Evolutionary conservation across 2,329 filamentous ascomycete species (phyloP).

Genomic region (Aspergillus flavus): DNA sequence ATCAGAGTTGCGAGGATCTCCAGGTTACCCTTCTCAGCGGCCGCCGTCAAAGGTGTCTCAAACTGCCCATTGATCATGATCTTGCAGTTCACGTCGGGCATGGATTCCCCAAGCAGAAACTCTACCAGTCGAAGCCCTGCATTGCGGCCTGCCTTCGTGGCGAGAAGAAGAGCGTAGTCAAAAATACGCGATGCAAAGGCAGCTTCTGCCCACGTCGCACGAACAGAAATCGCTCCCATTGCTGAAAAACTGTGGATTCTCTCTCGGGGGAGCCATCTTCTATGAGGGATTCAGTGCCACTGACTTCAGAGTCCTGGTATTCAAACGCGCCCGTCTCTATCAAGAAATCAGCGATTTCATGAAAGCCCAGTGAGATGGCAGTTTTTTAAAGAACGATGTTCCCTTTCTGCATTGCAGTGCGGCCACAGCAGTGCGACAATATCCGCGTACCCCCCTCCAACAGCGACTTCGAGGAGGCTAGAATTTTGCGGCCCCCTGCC

Average conservation of each 20-base stretch:
- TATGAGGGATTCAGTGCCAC: background rate
- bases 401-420: background rate
- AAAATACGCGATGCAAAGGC: too few relatives aligned
- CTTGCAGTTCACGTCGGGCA: too few relatives aligned
- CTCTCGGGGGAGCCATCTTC: background rate
- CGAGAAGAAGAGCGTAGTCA: too few relatives aligned
- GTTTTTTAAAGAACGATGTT: background rate
- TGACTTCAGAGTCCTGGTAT: background rate
- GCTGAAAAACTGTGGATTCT: background rate
- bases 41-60: too few relatives aligned
- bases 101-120: too few relatives aligned
- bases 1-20: too few relatives aligned
- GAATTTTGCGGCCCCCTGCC: background rate
- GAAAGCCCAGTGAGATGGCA: slow-evolving; percentile 2
- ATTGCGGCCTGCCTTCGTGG: too few relatives aligned
- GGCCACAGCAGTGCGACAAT: background rate
- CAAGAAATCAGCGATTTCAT: slow-evolving; percentile 1
- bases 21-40: too few relatives aligned
- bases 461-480: background rate
- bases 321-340: background rate
- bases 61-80: too few relatives aligned
- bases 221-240: slow-evolving; percentile 6
- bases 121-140: too few relatives aligned
- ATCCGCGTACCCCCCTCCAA: background rate
- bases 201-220: background rate